Evolutionary conservation across 2,329 filamentous ascomycete genomes (phyloP), one percentile per base, ranked within the genome.

Genomic region (Diaporthe destruens): DNA sequence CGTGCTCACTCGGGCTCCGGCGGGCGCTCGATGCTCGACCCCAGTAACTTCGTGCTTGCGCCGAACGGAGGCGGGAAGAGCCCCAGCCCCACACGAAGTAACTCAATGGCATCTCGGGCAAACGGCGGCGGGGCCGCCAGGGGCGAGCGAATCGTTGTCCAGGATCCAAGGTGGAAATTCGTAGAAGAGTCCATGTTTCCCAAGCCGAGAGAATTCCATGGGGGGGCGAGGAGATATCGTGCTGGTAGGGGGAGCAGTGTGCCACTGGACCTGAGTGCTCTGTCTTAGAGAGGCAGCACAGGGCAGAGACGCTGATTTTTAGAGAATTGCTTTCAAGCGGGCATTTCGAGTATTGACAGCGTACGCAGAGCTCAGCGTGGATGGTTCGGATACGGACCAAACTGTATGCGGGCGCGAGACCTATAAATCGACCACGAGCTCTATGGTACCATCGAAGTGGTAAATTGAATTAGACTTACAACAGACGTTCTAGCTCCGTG

Each of bases 201-300:
- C 0, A 96, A 95, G 77, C 96, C 96, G 29, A 88, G 96, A 78
- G 91, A 93, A 1, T 98, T 97, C 79, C 83, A 87, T 1, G 93
- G 92, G n/a, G 90, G 89, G 4, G 84, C 88, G 25, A 95, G 93
- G 80, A 91, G 90, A 80, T 99, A 98, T 82, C 88, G 96, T 75
- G 96, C 96, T 47, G 96, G 96, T 11, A 89, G 96, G 80, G 96
- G 95, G 42, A 98, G 95, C 84, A 98, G 94, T 85, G 95, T 98
- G 76, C 96, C 96, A 39, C 85, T 98, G 77, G 94, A 98, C 85
- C 82, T 99, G 79, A 90, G 86, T 76, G 85, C 87, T 18, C 87
- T 92, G 57, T 84, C 55, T 59, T 55, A 42, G 59, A 69, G 42
- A 47, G 2, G 14, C 12, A 9, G 59, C 18, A 7, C 18, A 11